Base-by-base conservation (phyloP, 2,329 filamentous ascomycete genomes). In the Gliomastix tumulicola region DNA sequence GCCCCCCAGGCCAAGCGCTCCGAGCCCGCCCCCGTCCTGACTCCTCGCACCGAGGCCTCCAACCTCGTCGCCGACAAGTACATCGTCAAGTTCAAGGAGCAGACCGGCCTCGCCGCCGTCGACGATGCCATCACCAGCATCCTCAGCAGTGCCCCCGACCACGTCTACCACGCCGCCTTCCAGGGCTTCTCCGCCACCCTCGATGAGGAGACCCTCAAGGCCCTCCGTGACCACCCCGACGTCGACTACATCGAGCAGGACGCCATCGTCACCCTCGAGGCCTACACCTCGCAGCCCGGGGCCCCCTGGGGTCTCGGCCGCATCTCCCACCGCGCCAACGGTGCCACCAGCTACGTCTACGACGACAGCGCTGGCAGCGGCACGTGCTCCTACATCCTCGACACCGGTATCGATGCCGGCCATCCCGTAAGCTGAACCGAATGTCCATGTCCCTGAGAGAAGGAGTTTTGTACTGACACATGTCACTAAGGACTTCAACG, bases 201-300 rank as follows among this genome's bases (percentile, higher is more conserved):
- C 13, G 37, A 41, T 13, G 34, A 37, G 2, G 35, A 30, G 11
- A 38, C 40, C 8, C 23, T 44, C n/a, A 23, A 44, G 27, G 23
- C 21, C 11, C 35, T 49, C 17, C 39, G 39, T 17, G 35, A 43
- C 16, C 40, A 54, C 39, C 52, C 53, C 12, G 41, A 45, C 34
- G 50, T 60, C 33, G 56, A 59, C 12, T 65, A 54, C 43, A 53
- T 67, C 21, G 62, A 67, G 49, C 56, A 60, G 36, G 63, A 69
- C 41, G 52, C 49, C 30, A 42, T 53, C 21, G 48, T 66, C 30
- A 53, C 85, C 66, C 84, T 85, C 40, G 56, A 35, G 53, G 62
- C 36, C 12, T 44, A 45, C 15, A 51, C 53, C n/a, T 51, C 50
- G 10, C 63, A 69, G 45, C 37, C 37, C 19, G 44, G 49, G 23